These are phyloP conservation scores for Epichloe gansuensis DNA, from an alignment of 2,329 filamentous ascomycete genomes.

Conservation along the genomic window DNA sequence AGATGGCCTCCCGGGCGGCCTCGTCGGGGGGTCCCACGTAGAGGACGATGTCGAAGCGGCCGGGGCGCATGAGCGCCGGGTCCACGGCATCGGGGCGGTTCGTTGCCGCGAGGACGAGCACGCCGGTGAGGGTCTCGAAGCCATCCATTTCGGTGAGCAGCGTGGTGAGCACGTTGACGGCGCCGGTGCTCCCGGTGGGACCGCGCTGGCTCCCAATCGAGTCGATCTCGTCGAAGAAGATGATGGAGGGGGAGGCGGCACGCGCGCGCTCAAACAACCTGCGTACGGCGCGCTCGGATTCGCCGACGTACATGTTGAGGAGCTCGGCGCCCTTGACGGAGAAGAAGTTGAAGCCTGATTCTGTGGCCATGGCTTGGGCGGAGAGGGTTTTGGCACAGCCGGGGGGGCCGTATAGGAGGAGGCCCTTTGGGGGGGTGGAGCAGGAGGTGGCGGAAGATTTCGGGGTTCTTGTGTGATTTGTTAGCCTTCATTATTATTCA, in stretches of 20 bases:
- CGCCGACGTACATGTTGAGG: slow-evolving; percentile 93
- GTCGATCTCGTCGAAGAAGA: slow-evolving; percentile 97
- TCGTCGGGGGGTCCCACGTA: slow-evolving; percentile 75
- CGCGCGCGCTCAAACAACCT: slow-evolving; percentile 77
- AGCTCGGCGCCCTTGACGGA: slow-evolving; percentile 88
- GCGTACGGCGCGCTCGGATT: slow-evolving; percentile 76
- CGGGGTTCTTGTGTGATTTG: slow-evolving; percentile 12
- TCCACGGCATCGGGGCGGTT: slow-evolving; percentile 83
- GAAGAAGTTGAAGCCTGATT: slow-evolving; percentile 85
- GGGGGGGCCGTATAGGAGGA: slow-evolving; percentile 88
- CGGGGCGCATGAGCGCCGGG: slow-evolving; percentile 71
- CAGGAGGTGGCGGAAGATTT: slow-evolving; percentile 23
- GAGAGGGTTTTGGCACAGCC: slow-evolving; percentile 92
- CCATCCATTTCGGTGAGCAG: slow-evolving; percentile 93
- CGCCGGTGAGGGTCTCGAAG: slow-evolving; percentile 70
- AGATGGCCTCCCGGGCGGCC: slow-evolving; percentile 62
- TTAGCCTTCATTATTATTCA: background rate
- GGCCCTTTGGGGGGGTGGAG: slow-evolving; percentile 57
- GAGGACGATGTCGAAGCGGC: slow-evolving; percentile 71
- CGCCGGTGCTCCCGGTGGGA: slow-evolving; percentile 26
- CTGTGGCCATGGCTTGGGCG: slow-evolving; percentile 81
- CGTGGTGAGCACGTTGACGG: slow-evolving; percentile 77
- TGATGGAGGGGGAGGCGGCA: slow-evolving; percentile 77
- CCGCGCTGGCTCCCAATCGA: slow-evolving; percentile 51
- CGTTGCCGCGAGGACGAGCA: slow-evolving; percentile 80